Evolutionary conservation across 1,139 yeast genomes (phyloP).

Genomic region (Arxiozyma bovina): DNA sequence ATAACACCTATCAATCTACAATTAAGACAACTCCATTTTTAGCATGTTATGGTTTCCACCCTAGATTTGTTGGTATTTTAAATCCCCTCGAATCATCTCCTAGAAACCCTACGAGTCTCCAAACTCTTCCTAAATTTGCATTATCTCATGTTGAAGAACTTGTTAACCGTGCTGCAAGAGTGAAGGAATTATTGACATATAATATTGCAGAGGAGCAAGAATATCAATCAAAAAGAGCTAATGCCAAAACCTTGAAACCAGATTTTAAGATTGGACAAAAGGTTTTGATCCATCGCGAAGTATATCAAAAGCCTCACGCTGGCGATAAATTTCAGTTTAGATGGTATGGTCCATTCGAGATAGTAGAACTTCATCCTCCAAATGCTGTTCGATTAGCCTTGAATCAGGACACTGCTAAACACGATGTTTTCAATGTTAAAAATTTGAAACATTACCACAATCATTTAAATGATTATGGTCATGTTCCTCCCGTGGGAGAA

Average conservation of each 20-base stretch:
- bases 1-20: conserved; percentile 4
- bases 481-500: neutral
- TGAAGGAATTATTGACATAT: neutral
- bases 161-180: neutral
- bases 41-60: conserved; percentile 1
- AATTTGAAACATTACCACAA: neutral
- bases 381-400: neutral
- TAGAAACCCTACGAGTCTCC: neutral
- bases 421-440: neutral
- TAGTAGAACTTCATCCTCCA: neutral
- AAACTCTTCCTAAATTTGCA: neutral
- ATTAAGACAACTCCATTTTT: conserved; percentile 2
- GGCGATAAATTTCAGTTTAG: neutral
- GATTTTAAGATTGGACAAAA: neutral
- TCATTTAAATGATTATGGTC: neutral
- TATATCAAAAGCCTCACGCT: neutral
- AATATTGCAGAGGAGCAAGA: neutral
- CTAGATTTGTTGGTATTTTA: neutral
- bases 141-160: neutral
- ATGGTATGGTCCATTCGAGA: neutral
- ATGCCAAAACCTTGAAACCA: neutral
- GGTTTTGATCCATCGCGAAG: neutral
- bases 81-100: neutral
- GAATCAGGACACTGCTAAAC: neutral
- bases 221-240: neutral